phyloP scores from a whole-genome alignment of 1,139 yeast genomes.

The Blastobotrys raffinosifermentans region DNA sequence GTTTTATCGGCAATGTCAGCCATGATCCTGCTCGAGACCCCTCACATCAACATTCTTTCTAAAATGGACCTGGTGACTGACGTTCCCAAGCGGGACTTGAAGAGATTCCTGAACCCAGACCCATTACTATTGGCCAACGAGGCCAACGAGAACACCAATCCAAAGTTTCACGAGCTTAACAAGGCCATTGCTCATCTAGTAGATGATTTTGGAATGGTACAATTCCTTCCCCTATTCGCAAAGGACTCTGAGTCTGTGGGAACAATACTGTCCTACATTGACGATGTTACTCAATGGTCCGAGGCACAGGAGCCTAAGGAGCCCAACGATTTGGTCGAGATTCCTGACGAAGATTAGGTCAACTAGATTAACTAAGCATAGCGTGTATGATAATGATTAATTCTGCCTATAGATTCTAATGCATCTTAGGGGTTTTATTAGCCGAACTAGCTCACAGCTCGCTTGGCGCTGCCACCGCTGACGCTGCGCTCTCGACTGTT shows the following conservation, averaged over 20 bases:
- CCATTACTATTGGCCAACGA: slow-evolving; percentile 62
- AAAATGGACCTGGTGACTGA: slow-evolving; percentile 78
- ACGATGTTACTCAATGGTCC: slow-evolving; percentile 96
- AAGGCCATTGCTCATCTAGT: slow-evolving; percentile 71
- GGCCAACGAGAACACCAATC: slow-evolving; percentile 52
- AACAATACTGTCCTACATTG: slow-evolving; percentile 84
- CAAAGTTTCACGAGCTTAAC: slow-evolving; percentile 68
- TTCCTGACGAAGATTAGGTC: slow-evolving; percentile 42
- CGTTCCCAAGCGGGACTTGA: slow-evolving; percentile 65
- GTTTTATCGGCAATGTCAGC: slow-evolving; percentile 97
- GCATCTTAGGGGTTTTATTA: background rate
- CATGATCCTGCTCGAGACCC: slow-evolving; percentile 89
- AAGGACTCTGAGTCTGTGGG: slow-evolving; percentile 73
- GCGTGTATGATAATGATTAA: no score
- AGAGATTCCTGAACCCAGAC: slow-evolving; percentile 86
- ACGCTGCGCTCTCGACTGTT: background rate
- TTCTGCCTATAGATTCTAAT: no score
- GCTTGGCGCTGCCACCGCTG: background rate
- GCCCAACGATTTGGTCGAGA: slow-evolving; percentile 71
- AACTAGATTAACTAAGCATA: no score
- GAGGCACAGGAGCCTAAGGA: slow-evolving; percentile 96
- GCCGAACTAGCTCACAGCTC: no score
- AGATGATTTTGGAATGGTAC: slow-evolving; percentile 98
- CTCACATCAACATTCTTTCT: slow-evolving; percentile 85
- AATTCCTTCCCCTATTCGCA: slow-evolving; percentile 84